A percentile compares a stretch with the other conserved stretches of the same genome.
Conservation (phyloP, 1,139 yeast genomes). For the Arxiozyma bovina region DNA sequence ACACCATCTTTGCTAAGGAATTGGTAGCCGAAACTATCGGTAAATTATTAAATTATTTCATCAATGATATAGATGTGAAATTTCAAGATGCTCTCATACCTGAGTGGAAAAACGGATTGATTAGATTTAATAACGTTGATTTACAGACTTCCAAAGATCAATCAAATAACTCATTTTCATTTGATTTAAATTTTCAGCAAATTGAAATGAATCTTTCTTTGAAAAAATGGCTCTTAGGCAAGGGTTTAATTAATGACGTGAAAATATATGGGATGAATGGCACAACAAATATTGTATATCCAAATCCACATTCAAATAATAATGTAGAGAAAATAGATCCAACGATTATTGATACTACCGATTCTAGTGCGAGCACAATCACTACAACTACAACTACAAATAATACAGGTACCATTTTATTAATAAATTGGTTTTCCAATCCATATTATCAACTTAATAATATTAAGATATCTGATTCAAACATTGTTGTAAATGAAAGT, state of each 20-base stretch:
- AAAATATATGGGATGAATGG: constrained; percentile 59
- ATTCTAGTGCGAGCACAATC: too few relatives aligned
- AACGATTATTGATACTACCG: neutral
- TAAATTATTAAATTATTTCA: constrained; percentile 27
- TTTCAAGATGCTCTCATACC: constrained; percentile 41
- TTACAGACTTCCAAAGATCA: constrained; percentile 28
- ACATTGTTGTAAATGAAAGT: constrained; percentile 26
- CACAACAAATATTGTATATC: constrained; percentile 18
- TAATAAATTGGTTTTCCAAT: constrained; percentile 30
- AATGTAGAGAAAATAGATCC: neutral
- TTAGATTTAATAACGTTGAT: constrained; percentile 47
- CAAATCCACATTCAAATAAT: neutral
- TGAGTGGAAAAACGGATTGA: constrained; percentile 48
- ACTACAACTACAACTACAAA: constrained; percentile 6
- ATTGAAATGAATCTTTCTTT: constrained; percentile 53
- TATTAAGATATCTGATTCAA: constrained; percentile 8
- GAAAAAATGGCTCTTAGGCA: constrained; percentile 61
- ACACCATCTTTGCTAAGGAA: constrained; percentile 35
- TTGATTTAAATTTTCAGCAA: constrained; percentile 42
- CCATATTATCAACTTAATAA: constrained; percentile 37
- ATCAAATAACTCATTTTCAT: constrained; percentile 12
- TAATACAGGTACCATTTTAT: constrained; percentile 18
- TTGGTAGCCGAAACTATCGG: constrained; percentile 33
- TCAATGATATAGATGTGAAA: constrained; percentile 34
- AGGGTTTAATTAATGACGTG: constrained; percentile 55